Evolutionary conservation across 1,284 basidiomycete genomes (phyloP).

Genomic region (Flammula alnicola): DNA sequence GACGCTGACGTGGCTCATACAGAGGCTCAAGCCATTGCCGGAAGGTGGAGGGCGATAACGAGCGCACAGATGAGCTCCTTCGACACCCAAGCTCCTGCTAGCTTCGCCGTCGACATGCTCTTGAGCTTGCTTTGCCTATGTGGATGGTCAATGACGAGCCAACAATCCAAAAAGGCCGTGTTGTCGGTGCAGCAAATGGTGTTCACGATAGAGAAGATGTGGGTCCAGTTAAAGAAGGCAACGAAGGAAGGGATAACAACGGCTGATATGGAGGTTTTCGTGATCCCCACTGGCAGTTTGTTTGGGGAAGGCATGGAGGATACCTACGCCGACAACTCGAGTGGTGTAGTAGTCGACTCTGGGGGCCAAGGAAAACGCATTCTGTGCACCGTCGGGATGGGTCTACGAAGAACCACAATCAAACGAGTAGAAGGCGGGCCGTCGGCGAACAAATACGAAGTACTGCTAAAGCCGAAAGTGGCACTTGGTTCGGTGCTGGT

Average conservation of each 20-base stretch:
- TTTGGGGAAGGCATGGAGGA: conserved; percentile 32
- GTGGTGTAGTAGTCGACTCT: background rate
- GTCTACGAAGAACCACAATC: conserved; percentile 30
- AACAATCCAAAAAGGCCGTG: conserved; percentile 16
- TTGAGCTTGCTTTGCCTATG: conserved; percentile 18
- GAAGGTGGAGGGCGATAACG: conserved; percentile 55
- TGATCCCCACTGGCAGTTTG: conserved; percentile 4
- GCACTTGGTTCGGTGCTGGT: conserved; percentile 23
- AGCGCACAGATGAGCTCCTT: conserved; percentile 40
- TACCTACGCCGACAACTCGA: conserved; percentile 23
- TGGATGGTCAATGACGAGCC: conserved; percentile 18
- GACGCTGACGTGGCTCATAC: background rate
- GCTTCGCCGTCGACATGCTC: conserved; percentile 27
- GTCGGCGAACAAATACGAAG: conserved; percentile 16
- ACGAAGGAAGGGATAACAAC: conserved; percentile 30
- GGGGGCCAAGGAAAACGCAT: conserved; percentile 11
- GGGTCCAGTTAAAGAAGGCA: conserved; percentile 25
- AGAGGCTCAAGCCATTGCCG: conserved; percentile 53
- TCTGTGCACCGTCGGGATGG: conserved; percentile 41
- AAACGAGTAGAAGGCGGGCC: conserved; percentile 19
- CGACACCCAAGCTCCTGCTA: conserved; percentile 4
- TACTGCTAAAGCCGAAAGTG: conserved; percentile 35
- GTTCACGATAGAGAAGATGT: conserved; percentile 19
- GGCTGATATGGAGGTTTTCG: conserved; percentile 25
- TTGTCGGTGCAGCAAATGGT: conserved; percentile 19